Evolutionary conservation across 345 rosid genomes (phyloP).

Genomic region (Gossypium ekmanianum): DNA sequence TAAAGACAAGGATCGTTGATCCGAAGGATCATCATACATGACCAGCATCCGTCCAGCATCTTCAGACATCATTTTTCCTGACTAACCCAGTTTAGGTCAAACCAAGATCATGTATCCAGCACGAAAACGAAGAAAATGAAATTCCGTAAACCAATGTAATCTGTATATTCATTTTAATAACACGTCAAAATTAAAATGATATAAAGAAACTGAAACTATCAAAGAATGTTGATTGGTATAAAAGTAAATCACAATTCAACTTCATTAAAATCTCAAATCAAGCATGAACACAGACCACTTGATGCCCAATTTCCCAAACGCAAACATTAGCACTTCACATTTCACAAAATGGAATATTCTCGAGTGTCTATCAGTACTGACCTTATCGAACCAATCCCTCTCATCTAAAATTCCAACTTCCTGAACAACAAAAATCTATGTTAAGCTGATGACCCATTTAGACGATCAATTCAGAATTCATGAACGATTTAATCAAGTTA

Average conservation of each 20-base stretch:
- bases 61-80: slow-evolving; percentile 56
- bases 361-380: neutral
- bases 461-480: neutral
- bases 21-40: slow-evolving; percentile 79
- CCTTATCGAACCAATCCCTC: neutral
- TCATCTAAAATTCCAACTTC: neutral
- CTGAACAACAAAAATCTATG: neutral
- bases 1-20: slow-evolving; percentile 73
- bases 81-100: slow-evolving; percentile 24
- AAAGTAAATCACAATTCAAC: neutral
- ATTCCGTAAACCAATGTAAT: neutral
- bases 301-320: neutral
- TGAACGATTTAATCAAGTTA: neutral
- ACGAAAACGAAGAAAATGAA: neutral
- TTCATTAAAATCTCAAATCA: slow-evolving; percentile 1
- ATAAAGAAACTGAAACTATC: neutral
- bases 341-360: neutral
- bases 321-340: neutral
- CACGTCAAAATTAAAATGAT: neutral
- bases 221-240: neutral
- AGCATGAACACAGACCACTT: neutral
- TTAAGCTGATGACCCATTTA: neutral
- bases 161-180: neutral
- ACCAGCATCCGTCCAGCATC: slow-evolving; percentile 64
- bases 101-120: neutral